phyloP scores from a whole-genome alignment of 371 early-diverging fungal genomes.

The Rhizomucor pusillus region DNA sequence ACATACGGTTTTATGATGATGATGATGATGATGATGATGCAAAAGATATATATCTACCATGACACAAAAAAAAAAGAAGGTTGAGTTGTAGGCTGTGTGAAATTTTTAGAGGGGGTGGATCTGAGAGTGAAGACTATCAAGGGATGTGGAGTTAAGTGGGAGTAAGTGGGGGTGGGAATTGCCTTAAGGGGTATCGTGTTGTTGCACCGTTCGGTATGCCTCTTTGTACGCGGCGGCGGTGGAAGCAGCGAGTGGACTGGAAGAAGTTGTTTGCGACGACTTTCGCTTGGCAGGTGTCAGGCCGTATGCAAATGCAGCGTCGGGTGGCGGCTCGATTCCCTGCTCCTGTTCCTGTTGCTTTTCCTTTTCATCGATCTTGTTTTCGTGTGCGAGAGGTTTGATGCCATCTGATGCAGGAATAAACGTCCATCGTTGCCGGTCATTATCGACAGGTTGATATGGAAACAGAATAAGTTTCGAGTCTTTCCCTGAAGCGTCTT shows the following conservation, averaged over 20 bases:
- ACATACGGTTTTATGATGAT: too few relatives aligned
- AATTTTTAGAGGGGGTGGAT: too few relatives aligned
- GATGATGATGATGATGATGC: too few relatives aligned
- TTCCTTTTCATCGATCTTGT: constrained; percentile 6
- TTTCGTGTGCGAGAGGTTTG: constrained; percentile 19
- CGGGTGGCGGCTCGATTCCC: not conserved
- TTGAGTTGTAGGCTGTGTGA: too few relatives aligned
- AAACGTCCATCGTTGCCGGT: constrained; percentile 45
- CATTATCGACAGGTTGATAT: constrained; percentile 39
- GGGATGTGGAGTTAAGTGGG: too few relatives aligned
- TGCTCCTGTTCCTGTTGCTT: constrained; percentile 1
- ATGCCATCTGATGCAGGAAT: constrained; percentile 14
- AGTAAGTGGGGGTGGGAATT: constrained; percentile 1
- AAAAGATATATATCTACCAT: too few relatives aligned
- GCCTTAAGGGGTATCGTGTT: constrained; percentile 27
- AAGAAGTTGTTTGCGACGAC: constrained; percentile 14
- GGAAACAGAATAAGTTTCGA: constrained; percentile 43
- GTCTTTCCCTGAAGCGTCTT: constrained; percentile 8
- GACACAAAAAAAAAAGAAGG: too few relatives aligned
- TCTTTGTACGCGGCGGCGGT: constrained; percentile 36
- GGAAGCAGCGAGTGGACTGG: constrained; percentile 22
- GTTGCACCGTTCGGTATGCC: constrained; percentile 30
- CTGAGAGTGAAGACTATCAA: too few relatives aligned
- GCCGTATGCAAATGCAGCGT: constrained; percentile 23
- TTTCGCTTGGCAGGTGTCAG: constrained; percentile 46